phyloP scores from a whole-genome alignment of 2,329 filamentous ascomycete genomes.

The Lachnellula cervina region DNA sequence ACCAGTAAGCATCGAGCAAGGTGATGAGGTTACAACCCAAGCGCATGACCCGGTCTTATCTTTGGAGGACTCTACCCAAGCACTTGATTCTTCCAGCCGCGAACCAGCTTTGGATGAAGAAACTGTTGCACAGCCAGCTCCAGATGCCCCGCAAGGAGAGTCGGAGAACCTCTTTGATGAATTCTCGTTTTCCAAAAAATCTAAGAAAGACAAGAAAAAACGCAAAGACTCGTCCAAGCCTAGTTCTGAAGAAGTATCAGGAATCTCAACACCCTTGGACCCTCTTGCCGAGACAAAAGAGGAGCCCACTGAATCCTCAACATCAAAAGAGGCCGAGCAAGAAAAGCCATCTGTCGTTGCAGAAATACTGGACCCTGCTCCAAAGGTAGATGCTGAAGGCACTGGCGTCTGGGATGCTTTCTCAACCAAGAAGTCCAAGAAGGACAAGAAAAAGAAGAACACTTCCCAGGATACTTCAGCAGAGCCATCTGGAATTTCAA shows the following conservation, averaged over 20 bases:
- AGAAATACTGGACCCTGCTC: background rate
- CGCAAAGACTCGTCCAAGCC: constrained; percentile 1
- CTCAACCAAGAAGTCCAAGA: background rate
- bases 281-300: background rate
- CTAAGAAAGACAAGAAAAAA: constrained; percentile 19
- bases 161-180: background rate
- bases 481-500: constrained; percentile 5
- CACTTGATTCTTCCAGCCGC: background rate
- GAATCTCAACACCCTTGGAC: background rate
- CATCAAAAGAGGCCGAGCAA: background rate
- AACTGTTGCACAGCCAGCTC: background rate
- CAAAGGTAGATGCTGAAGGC: constrained; percentile 3
- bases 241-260: background rate
- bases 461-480: background rate
- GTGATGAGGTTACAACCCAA: background rate
- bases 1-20: background rate
- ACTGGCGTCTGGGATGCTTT: constrained; percentile 9
- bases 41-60: background rate
- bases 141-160: background rate
- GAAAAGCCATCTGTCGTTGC: background rate
- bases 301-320: background rate
- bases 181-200: constrained; percentile 3
- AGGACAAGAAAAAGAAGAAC: background rate
- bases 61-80: background rate
- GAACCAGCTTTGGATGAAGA: background rate